Base-by-base conservation (phyloP, 768 basidiomycete species). In the Amyloporia xantha region DNA sequence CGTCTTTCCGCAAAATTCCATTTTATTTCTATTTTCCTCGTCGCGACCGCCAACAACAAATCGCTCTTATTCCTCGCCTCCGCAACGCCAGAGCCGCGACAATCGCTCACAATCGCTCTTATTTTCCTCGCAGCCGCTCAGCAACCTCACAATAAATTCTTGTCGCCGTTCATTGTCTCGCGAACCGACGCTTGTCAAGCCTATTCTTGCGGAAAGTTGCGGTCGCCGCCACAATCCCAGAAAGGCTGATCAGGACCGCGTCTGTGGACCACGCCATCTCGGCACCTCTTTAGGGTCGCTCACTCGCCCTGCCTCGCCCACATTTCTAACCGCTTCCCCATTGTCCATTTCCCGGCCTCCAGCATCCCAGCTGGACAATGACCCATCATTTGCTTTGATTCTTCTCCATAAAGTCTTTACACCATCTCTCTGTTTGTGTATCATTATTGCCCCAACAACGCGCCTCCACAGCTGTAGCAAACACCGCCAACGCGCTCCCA, bases 351-450 rank as follows among this genome's bases (percentile, higher is more conserved):
- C 50, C 49, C 51, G 50, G 19, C 35, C 37, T 40, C 44, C 44
- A 39, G 21, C 48, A 36, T 40, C 50, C 52, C 49, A 49, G 41
- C 48, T 55, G 50, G 33, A 55, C 57, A 52, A 64, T 60, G 62
- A 38, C 50, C 51, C 35, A 36, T 54, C 53, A 42, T 59, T 50
- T 36, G 40, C 48, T 42, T 40, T 54, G 49, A 44, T 51, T 49
- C 52, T 52, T 56, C 62, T 51, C n/a, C 57, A 61, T 63, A 63
- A 66, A 64, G 52, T 57, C 60, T 55, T 45, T 19, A 44, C 54
- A 41, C 57, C 57, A 60, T 64, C 63, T 59, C 60, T 59, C 60
- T 57, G 37, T 54, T 62, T 67, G 44, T 48, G 61, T 70, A 65
- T 67, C 65, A 51, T 59, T 64, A 59, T 62, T 59, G 26, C 41